phyloP scores from a whole-genome alignment of 176 grass and related monocot species.

The Secale cereale region DNA sequence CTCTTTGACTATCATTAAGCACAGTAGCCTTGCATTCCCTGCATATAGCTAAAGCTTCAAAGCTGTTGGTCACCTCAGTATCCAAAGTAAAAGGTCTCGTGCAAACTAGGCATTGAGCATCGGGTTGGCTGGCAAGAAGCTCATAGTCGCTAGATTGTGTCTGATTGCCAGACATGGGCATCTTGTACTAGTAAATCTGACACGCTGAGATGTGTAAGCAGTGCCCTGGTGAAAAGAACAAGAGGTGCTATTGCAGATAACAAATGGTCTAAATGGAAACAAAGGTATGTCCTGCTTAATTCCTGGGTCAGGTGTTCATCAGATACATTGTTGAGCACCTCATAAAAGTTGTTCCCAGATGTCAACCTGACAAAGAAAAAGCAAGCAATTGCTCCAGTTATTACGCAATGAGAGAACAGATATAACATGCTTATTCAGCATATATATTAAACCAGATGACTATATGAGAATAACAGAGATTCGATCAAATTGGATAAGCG shows the following conservation, averaged over 20 bases:
- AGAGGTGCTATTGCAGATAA: background rate
- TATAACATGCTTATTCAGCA: background rate
- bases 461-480: background rate
- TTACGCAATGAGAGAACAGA: background rate
- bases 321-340: background rate
- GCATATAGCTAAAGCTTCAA: constrained; percentile 77
- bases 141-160: background rate
- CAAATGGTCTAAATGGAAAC: background rate
- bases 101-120: constrained; percentile 75
- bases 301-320: background rate
- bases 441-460: background rate
- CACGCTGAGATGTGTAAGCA: background rate
- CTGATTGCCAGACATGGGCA: constrained; percentile 28
- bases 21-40: constrained; percentile 33
- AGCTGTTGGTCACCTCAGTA: constrained; percentile 53
- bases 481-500: background rate
- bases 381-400: background rate
- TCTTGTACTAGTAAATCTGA: background rate
- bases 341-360: background rate
- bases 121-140: constrained; percentile 3
- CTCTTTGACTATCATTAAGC: constrained; percentile 34
- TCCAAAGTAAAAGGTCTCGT: constrained; percentile 66
- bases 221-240: background rate
- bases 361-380: constrained; percentile 26
- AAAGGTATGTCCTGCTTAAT: background rate